These are phyloP conservation scores for Parasarocladium wereldwijsianum DNA, from an alignment of 2,329 filamentous ascomycete genomes.

Conservation along the genomic window DNA sequence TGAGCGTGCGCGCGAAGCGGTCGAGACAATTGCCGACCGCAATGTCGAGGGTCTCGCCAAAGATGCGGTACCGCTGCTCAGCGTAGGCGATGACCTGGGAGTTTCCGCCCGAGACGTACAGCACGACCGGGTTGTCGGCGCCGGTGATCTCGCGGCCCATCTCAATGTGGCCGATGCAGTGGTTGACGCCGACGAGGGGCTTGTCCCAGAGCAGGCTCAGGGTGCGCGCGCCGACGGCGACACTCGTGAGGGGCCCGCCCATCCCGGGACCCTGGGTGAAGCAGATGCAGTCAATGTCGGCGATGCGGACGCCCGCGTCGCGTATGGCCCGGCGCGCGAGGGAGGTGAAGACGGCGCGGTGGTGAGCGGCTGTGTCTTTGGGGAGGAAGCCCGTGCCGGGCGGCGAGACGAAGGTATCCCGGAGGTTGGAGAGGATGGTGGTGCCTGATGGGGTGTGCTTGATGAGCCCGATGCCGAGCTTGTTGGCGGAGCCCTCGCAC, in stretches of 20 bases:
- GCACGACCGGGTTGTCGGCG: slow-evolving; percentile 78
- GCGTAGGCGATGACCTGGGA: slow-evolving; percentile 97
- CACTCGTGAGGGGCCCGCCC: slow-evolving; percentile 80
- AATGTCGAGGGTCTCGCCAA: slow-evolving; percentile 94
- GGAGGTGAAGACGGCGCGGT: slow-evolving; percentile 69
- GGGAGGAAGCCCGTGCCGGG: slow-evolving; percentile 90
- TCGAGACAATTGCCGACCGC: slow-evolving; percentile 96
- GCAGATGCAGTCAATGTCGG: slow-evolving; percentile 79
- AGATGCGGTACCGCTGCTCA: slow-evolving; percentile 88
- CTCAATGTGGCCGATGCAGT: slow-evolving; percentile 97
- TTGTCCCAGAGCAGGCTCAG: slow-evolving; percentile 73
- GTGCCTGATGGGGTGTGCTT: slow-evolving; percentile 47
- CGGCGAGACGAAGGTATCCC: slow-evolving; percentile 84
- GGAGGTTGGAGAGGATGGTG: slow-evolving; percentile 77
- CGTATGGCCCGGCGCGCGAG: slow-evolving; percentile 69
- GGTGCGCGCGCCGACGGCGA: slow-evolving; percentile 73
- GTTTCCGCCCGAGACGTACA: slow-evolving; percentile 93
- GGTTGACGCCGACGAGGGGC: slow-evolving; percentile 88
- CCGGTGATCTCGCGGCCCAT: slow-evolving; percentile 93
- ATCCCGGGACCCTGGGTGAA: slow-evolving; percentile 94
- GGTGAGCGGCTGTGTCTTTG: slow-evolving; percentile 89
- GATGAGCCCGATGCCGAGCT: slow-evolving; percentile 88
- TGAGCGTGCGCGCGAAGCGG: slow-evolving; percentile 80
- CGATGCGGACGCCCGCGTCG: slow-evolving; percentile 32
- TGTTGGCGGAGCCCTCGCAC: slow-evolving; percentile 90